Evolutionary conservation across 495 filamentous ascomycete species (phyloP).

Genomic region (Platismatia glauca): DNA sequence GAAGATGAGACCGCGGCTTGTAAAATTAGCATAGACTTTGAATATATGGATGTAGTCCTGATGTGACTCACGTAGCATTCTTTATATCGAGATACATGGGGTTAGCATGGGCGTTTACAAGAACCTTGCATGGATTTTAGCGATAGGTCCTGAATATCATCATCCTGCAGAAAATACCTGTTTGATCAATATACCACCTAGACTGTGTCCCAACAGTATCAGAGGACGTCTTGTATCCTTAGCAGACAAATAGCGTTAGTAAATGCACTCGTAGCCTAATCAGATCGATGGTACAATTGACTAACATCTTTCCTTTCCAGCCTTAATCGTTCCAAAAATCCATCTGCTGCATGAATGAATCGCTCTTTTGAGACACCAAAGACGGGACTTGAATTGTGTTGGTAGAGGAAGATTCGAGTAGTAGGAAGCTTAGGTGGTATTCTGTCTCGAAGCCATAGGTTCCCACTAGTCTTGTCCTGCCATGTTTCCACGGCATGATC

Average conservation of each 20-base stretch:
- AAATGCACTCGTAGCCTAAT: neutral
- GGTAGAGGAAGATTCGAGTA: conserved; percentile 10
- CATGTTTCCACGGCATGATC: conserved; percentile 5
- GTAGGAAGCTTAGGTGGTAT: conserved; percentile 3
- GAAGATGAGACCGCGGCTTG: conserved; percentile 11
- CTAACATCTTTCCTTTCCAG: conserved; percentile 2
- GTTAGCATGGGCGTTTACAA: conserved; percentile 5
- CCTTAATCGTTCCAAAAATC: conserved; percentile 2
- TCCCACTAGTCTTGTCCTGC: neutral
- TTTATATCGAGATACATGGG: conserved; percentile 1
- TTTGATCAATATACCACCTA: conserved; percentile 12
- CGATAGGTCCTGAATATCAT: neutral
- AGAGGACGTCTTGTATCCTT: conserved; percentile 10
- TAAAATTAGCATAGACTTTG: neutral
- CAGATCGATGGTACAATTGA: neutral
- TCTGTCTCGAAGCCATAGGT: conserved; percentile 14
- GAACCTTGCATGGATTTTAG: conserved; percentile 2
- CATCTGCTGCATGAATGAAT: conserved; percentile 8
- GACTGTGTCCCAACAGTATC: conserved; percentile 11
- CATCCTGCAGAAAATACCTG: neutral
- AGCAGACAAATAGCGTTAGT: neutral
- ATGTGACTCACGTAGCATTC: conserved; percentile 4
- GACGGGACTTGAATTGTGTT: conserved; percentile 10
- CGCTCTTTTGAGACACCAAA: neutral
- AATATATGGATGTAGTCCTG: neutral